These are phyloP conservation scores for Apiospora pterosperma DNA, from an alignment of 2,329 filamentous ascomycete genomes.

Conservation along the genomic window DNA sequence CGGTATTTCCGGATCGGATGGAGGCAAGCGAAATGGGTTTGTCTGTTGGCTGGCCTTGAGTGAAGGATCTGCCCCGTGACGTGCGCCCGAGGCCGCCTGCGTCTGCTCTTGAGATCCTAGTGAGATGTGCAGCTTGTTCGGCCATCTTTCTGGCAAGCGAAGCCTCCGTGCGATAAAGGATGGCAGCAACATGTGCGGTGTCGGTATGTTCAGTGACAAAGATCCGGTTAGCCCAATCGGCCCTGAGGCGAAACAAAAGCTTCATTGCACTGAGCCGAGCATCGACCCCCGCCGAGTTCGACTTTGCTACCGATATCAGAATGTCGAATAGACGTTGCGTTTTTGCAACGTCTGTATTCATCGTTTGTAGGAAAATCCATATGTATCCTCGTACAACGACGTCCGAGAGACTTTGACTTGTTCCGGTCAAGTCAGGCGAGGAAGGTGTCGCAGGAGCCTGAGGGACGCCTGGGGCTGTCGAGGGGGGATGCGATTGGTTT, in stretches of 20 bases:
- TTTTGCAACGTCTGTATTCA: constrained; percentile 65
- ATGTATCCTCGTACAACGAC: constrained; percentile 70
- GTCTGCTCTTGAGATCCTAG: constrained; percentile 43
- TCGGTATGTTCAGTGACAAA: constrained; percentile 70
- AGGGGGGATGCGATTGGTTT: constrained; percentile 43
- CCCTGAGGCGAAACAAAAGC: constrained; percentile 76
- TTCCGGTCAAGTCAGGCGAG: constrained; percentile 23
- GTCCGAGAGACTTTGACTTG: constrained; percentile 59
- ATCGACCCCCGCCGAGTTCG: constrained; percentile 59
- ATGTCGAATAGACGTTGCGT: constrained; percentile 59
- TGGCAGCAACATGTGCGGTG: constrained; percentile 67
- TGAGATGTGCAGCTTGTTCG: constrained; percentile 46
- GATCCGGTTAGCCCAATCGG: constrained; percentile 75
- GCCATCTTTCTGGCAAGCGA: constrained; percentile 48
- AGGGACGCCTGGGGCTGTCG: constrained; percentile 29
- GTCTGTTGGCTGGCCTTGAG: constrained; percentile 43
- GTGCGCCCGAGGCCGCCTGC: constrained; percentile 37
- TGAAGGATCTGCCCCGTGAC: constrained; percentile 50
- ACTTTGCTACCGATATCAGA: constrained; percentile 61
- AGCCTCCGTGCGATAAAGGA: constrained; percentile 63
- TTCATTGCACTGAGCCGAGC: constrained; percentile 74
- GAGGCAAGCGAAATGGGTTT: constrained; percentile 32
- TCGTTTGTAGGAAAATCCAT: constrained; percentile 70
- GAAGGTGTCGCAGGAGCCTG: constrained; percentile 18
- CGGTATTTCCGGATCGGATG: constrained; percentile 39